Evolutionary conservation across 352 stramenopile genomes (phyloP), one percentile per base, ranked within the genome.

Genomic region (Pythium plurisporium): DNA sequence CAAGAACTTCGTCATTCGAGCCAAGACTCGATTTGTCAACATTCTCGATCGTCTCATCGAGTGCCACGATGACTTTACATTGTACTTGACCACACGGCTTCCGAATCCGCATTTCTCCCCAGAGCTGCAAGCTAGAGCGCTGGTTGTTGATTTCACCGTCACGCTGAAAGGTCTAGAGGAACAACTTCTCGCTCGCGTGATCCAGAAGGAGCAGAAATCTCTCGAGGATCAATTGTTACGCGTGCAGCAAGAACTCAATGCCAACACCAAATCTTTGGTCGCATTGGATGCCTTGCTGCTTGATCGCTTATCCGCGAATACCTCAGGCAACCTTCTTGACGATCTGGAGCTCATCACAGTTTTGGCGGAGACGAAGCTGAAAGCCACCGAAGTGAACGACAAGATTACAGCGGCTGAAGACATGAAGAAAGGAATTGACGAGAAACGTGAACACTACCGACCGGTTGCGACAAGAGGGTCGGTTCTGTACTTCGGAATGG

Each of bases 31-130:
- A 80, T 98, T 95, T 29, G 96, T 99, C 65, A 98, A 98, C 55
- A 91, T 99, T 4, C 98, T 92, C 42, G 96, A 99, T 80, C 99
- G 99, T 76, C 93, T 97, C 76, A 98, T 99, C 94, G 96, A 99
- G 70, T 99, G 96, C 67, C 96, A 98, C 64, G 89, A 93, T 6
- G 91, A 89, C 19, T 99, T 99, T 66, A 97, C 91, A 40, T 91
- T 99, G 76, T 99, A 98, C 68, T 99, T 99, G 58, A 99, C 99
- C 62, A 98, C 96, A 5, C 79, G 97, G 1, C 72, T 99, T 49
- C 96, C 96, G 15, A 99, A 99, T 62, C 97, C 97, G 38, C 96
- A 96, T 68, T 99, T 99, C 45, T 95, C 87, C 5, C 97, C 96
- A 1, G 97, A 99, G 62, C 69, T 99, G 20, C 96, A 99, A 72